Evolutionary conservation across 306 rosid species (phyloP).

Genomic region (Boehmeria nivea): DNA sequence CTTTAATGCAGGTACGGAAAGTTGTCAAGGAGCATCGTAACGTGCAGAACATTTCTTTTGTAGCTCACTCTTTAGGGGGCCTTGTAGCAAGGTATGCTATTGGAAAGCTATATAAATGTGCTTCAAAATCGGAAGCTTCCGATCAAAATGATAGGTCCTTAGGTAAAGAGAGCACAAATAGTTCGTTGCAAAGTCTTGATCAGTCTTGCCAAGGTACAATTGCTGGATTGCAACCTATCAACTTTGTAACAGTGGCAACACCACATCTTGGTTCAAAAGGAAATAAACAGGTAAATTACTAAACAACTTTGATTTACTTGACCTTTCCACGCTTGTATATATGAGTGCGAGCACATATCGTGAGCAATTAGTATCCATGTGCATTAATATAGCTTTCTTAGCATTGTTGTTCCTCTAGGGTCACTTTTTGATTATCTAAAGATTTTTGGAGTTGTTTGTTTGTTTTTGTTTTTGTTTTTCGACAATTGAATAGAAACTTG

Average conservation of each 20-base stretch:
- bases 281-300: slow-evolving; percentile 58
- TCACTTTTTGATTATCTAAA: no score
- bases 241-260: slow-evolving; percentile 88
- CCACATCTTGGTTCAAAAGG: slow-evolving; percentile 98
- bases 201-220: no score
- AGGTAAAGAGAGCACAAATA: slow-evolving; percentile 34
- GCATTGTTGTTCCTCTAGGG: no score
- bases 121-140: slow-evolving; percentile 30
- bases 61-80: slow-evolving; percentile 96
- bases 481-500: no score
- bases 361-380: no score
- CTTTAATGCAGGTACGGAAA: slow-evolving; percentile 53
- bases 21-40: slow-evolving; percentile 54
- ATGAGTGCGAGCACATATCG: neutral
- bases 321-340: slow-evolving; percentile 2
- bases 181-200: slow-evolving; percentile 31
- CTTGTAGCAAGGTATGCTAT: slow-evolving; percentile 91
- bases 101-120: slow-evolving; percentile 57
- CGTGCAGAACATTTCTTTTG: slow-evolving; percentile 81
- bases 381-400: no score
- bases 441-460: no score
- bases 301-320: slow-evolving; percentile 1
- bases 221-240: slow-evolving; percentile 86
- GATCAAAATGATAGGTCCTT: slow-evolving; percentile 21
- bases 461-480: no score